Base-by-base conservation (phyloP, 2,329 filamentous ascomycete species). In the Lachnellula hyalina region DNA sequence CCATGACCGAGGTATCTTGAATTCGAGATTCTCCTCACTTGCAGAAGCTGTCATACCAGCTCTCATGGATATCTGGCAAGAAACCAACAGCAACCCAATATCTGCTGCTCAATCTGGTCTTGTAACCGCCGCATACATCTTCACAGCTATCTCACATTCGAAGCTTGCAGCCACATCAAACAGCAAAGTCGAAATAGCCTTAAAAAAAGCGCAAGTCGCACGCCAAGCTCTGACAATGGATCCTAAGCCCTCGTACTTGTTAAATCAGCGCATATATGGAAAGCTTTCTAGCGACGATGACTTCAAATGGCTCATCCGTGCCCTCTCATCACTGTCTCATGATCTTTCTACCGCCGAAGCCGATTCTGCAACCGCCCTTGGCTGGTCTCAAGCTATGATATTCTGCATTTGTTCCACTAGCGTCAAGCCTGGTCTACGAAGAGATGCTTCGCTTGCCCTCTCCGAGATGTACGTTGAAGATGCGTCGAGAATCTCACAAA, bases 381-480 rank as follows among this genome's bases (percentile, higher is more conserved):
- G 85, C 15, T 99, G 93, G 94, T 85, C 89, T 14, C 89, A 96
- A 65, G 85, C 88, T 2, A 82, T 93, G 55, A 84, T 96, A n/a
- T 95, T 88, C 68, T 74, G 89, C 15, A 81, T 93, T 46, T 84
- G 85, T 46, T 84, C 86, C 1, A 73, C 82, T 14, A 75, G 71
- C 12, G 75, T 89, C 19, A 77, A 86, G 12, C 77, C 85, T 2
- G 76, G 75, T 38, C 74, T 88, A 47, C 84, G 87, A 54, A 84
- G 85, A 59, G 79, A 84, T 61, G 82, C 86, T 4, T 77, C 77
- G 19, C 73, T 77, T 46, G 73, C 79, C 0, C 72, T 99, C 34
- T 84, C 87, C 0, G 70, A 72, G 38, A 75, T 87, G 2, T 95
- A 96, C 68, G 68, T 79, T 12, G 72, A 76, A 49, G 75, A 82